Base-by-base conservation (phyloP, 208 protist species). In the Acanthamoeba healyi region DNA sequence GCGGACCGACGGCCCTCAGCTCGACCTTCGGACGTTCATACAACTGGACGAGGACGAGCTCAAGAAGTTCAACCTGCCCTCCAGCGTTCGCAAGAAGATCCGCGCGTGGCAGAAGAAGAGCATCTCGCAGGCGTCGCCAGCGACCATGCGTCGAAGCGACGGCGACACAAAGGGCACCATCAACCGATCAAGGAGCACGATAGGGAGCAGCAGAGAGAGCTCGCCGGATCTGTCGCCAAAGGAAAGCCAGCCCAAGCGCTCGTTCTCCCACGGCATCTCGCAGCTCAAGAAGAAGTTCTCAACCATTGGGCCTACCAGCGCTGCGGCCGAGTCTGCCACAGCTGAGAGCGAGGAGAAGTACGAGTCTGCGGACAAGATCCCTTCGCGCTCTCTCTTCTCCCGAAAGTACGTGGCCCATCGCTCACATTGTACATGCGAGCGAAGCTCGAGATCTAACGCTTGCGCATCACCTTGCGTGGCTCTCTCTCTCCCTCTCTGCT, bases 241-340 rank as follows among this genome's bases (percentile, higher is more conserved):
- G 22, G 54, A 61, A 19, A 15, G 7, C 65, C 10, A 74, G 65
- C 22, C 54, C 17, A 61, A 61, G 54, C 54, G 54, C 54, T 61
- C 54, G 12, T 61, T 61, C 54, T 61, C 54, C 19, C 54, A 61
- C 10, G 54, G 54, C 54, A 61, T 61, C 54, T n/a, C 22, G 54
- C 54, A 61, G 54, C 65, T 74, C 29, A 74, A 74, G 65, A 74
- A 74, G 36, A 74, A 74, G 65, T 74, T 74, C 65, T 74, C 65
- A 4, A 74, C 65, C 65, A 74, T 74, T 19, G 65, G 65, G 54
- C 22, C 54, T 19, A 5, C 54, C 2, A 5, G 19, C 19, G 10
- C 54, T 19, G 54, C 54, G 19, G 10, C 54, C 12, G 54, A 49
- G 44, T 49, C 54, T 6, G 65, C n/a, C 65, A 42, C 38, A 17